phyloP scores from a whole-genome alignment of 768 basidiomycete species.

The Candolleomyces efflorescens region DNA sequence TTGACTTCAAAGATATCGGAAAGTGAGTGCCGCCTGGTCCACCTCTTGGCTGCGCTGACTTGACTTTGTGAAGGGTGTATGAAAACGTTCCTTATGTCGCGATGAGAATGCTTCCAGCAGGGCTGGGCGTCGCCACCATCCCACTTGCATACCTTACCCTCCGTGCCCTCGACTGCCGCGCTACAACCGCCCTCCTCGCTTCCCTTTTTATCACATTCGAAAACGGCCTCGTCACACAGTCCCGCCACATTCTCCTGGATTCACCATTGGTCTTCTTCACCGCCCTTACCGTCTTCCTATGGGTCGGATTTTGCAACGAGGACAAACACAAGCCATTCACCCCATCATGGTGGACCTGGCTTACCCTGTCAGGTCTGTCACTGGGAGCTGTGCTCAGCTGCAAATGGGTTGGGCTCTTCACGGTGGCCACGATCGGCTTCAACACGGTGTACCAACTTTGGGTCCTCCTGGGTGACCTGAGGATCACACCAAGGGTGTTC shows the following conservation, averaged over 20 bases:
- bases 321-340: conserved; percentile 84
- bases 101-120: conserved; percentile 94
- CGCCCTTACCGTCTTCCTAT: conserved; percentile 80
- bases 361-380: conserved; percentile 78
- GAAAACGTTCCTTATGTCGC: conserved; percentile 90
- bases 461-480: conserved; percentile 82
- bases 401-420: conserved; percentile 99
- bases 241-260: conserved; percentile 94
- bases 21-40: conserved; percentile 53
- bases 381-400: conserved; percentile 91
- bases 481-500: conserved; percentile 72
- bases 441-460: conserved; percentile 86
- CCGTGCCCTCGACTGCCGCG: conserved; percentile 87
- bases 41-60: background rate
- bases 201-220: conserved; percentile 93
- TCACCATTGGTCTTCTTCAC: conserved; percentile 99
- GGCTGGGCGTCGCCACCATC: conserved; percentile 83
- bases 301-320: conserved; percentile 89
- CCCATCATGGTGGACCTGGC: conserved; percentile 89
- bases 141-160: conserved; percentile 92
- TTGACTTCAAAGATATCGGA: conserved; percentile 97
- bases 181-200: conserved; percentile 87
- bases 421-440: conserved; percentile 89
- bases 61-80: conserved; percentile 52
- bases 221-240: conserved; percentile 94